Evolutionary conservation across 2,329 filamentous ascomycete genomes (phyloP).

Genomic region (Meredithiella fracta): DNA sequence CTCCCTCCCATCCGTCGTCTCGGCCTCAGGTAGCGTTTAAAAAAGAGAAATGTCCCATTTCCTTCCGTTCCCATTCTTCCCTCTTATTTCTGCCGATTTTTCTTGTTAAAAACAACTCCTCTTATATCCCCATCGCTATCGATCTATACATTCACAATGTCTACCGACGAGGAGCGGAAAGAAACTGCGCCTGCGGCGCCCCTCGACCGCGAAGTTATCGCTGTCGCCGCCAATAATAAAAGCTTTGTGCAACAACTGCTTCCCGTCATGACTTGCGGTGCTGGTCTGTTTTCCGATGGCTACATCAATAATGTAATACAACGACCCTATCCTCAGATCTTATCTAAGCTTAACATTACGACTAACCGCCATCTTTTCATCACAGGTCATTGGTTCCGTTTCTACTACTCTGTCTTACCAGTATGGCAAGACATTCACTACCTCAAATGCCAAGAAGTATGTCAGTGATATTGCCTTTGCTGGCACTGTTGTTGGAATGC

Average conservation of each 20-base stretch:
- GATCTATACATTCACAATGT: background rate
- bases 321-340: background rate
- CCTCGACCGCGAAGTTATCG: background rate
- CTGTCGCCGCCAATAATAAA: slow-evolving; percentile 3
- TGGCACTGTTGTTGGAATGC: slow-evolving; percentile 68
- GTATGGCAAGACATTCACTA: slow-evolving; percentile 53
- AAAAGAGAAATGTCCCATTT: too few species aligned
- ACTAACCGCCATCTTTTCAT: background rate
- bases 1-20: too few species aligned
- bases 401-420: slow-evolving; percentile 55
- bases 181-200: background rate
- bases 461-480: slow-evolving; percentile 73
- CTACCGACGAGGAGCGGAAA: slow-evolving; percentile 3
- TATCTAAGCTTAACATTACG: background rate
- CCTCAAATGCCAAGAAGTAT: slow-evolving; percentile 53
- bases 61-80: too few species aligned
- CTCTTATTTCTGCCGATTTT: too few species aligned
- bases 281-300: slow-evolving; percentile 79
- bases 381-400: slow-evolving; percentile 69
- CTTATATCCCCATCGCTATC: too few species aligned
- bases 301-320: slow-evolving; percentile 66
- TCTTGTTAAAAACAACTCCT: too few species aligned
- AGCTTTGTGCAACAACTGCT: slow-evolving; percentile 17
- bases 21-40: too few species aligned
- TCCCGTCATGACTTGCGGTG: slow-evolving; percentile 76